phyloP scores from a whole-genome alignment of 2,329 filamentous ascomycete species.

The Fusarium heterosporum region DNA sequence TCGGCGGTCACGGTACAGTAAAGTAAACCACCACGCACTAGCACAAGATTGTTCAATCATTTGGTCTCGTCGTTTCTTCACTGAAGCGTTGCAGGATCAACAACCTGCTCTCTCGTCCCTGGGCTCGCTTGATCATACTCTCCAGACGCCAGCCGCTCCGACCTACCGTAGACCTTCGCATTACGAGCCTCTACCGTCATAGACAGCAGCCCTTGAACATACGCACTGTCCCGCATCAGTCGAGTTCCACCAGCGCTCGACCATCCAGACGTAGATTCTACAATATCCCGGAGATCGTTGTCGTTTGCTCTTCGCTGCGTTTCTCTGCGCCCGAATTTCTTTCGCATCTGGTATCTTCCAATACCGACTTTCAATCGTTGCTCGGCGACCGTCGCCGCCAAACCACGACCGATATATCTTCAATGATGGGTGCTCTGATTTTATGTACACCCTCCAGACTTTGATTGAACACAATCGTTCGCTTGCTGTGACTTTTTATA shows the following conservation, averaged over 20 bases:
- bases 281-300: constrained; percentile 22
- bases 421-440: constrained; percentile 51
- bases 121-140: constrained; percentile 1
- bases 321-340: constrained; percentile 26
- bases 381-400: constrained; percentile 13
- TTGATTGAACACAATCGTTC: constrained; percentile 47
- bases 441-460: constrained; percentile 40
- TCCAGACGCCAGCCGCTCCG: constrained; percentile 16
- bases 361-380: constrained; percentile 7
- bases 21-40: constrained; percentile 26
- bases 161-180: constrained; percentile 18
- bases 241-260: constrained; percentile 32
- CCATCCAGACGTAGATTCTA: constrained; percentile 34
- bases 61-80: constrained; percentile 14
- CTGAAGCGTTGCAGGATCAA: constrained; percentile 20
- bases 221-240: constrained; percentile 22
- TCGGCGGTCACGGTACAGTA: constrained; percentile 28
- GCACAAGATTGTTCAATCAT: constrained; percentile 24
- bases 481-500: constrained; percentile 35
- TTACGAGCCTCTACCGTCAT: constrained; percentile 34
- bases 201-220: constrained; percentile 14
- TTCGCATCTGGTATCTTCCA: constrained; percentile 8
- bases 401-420: constrained; percentile 38
- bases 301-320: neutral
- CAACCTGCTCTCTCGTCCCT: neutral